Percentiles rank a stretch among this genome's conserved stretches.
phyloP scores from a whole-genome alignment of 23 red algal genomes.

The Gracilaria caudata region DNA sequence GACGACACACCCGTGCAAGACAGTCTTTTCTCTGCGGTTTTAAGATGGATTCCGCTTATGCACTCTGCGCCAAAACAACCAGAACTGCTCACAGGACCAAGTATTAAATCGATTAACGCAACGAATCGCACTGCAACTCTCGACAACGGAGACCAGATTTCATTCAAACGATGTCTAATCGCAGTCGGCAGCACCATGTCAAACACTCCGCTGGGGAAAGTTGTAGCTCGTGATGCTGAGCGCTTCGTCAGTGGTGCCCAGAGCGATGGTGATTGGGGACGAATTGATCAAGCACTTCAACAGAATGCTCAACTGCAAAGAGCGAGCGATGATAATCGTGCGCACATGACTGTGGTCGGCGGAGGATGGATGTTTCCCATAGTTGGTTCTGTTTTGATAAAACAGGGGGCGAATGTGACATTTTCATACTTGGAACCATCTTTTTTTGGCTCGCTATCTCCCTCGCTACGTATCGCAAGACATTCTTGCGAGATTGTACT shows the following conservation, averaged over 20 bases:
- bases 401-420: conserved; percentile 58
- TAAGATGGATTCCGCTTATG: conserved; percentile 5
- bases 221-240: conserved; percentile 42
- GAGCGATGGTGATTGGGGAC: conserved; percentile 32
- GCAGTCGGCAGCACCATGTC: conserved; percentile 50
- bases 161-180: conserved; percentile 54
- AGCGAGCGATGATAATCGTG: not conserved
- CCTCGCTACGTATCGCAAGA: conserved; percentile 58
- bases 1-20: not conserved
- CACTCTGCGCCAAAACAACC: conserved; percentile 1
- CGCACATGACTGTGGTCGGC: conserved; percentile 55
- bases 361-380: conserved; percentile 68
- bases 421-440: conserved; percentile 63
- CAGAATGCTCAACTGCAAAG: not conserved
- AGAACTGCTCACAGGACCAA: conserved; percentile 49
- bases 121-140: conserved; percentile 27
- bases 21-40: conserved; percentile 2
- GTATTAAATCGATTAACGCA: conserved; percentile 54
- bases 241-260: conserved; percentile 53
- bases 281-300: conserved; percentile 34
- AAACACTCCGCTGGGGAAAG: conserved; percentile 51
- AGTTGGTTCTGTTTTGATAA: conserved; percentile 45
- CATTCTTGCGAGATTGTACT: conserved; percentile 37
- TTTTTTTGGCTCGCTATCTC: conserved; percentile 49
- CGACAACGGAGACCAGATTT: conserved; percentile 40